These are phyloP conservation scores for Kregervanrija fluxuum DNA, from an alignment of 805 yeast genomes.

Conservation along the genomic window DNA sequence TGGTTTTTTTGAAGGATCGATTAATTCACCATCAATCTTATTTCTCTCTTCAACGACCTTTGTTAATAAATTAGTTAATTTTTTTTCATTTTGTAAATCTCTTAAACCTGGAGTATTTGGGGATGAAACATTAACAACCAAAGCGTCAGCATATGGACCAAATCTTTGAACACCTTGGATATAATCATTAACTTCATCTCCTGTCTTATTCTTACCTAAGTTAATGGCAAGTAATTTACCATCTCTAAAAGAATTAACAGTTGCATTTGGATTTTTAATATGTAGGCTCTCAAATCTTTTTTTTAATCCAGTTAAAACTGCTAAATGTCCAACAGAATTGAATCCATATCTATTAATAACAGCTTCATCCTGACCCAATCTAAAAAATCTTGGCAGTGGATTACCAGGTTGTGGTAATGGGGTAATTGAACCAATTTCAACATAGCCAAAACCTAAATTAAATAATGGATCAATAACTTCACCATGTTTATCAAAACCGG, in stretches of 20 bases:
- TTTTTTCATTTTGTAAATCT: conserved; percentile 71
- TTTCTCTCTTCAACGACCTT: conserved; percentile 68
- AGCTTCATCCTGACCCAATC: conserved; percentile 78
- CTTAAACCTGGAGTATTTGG: conserved; percentile 96
- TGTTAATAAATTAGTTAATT: conserved; percentile 58
- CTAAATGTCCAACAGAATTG: conserved; percentile 83
- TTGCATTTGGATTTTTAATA: conserved; percentile 15
- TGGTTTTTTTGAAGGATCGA: conserved; percentile 42
- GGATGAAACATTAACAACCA: conserved; percentile 86
- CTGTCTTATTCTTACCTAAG: conserved; percentile 86
- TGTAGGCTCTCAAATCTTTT: conserved; percentile 47
- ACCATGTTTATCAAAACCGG: conserved; percentile 92
- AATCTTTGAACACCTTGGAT: conserved; percentile 75
- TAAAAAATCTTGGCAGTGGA: conserved; percentile 86
- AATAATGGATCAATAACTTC: conserved; percentile 81
- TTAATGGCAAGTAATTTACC: conserved; percentile 73
- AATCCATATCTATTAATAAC: conserved; percentile 94
- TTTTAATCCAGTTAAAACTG: conserved; percentile 61
- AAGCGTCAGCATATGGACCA: conserved; percentile 80
- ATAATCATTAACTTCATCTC: conserved; percentile 86
- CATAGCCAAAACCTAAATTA: conserved; percentile 76
- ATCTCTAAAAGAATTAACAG: conserved; percentile 41
- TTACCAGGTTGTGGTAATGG: conserved; percentile 93
- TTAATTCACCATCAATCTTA: conserved; percentile 32
- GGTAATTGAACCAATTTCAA: conserved; percentile 89